Evolutionary conservation across 2,329 filamentous ascomycete species (phyloP).

Genomic region (Fusarium sp.): DNA sequence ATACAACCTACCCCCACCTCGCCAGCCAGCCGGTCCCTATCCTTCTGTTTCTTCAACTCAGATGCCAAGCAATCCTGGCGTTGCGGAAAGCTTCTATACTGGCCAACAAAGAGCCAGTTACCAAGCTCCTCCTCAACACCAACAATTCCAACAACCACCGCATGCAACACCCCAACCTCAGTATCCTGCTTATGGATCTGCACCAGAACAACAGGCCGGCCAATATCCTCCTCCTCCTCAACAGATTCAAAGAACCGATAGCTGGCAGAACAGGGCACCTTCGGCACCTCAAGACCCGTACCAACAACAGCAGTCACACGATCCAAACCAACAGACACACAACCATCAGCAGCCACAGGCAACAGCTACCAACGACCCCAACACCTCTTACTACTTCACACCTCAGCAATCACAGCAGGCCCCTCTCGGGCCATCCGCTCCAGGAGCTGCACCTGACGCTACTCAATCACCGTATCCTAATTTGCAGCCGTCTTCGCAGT

Average conservation of each 20-base stretch:
- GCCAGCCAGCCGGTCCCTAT: constrained; percentile 72
- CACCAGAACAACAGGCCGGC: constrained; percentile 53
- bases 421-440: constrained; percentile 53
- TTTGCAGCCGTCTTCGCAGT: constrained; percentile 60
- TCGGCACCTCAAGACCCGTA: constrained; percentile 51
- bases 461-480: constrained; percentile 64
- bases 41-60: constrained; percentile 71
- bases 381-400: constrained; percentile 68
- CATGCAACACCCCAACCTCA: constrained; percentile 51
- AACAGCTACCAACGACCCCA: constrained; percentile 59
- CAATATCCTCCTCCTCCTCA: constrained; percentile 60
- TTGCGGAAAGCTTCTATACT: constrained; percentile 85
- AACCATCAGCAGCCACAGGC: constrained; percentile 46
- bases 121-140: constrained; percentile 61
- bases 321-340: constrained; percentile 45
- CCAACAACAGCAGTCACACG: constrained; percentile 43
- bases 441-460: constrained; percentile 55
- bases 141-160: constrained; percentile 48
- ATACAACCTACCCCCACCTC: constrained; percentile 67
- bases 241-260: constrained; percentile 60
- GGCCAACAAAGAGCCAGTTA: constrained; percentile 66
- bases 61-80: constrained; percentile 59
- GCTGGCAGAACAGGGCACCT: constrained; percentile 60
- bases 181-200: constrained; percentile 57
- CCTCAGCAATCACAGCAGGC: constrained; percentile 52